Evolutionary conservation across 805 yeast genomes (phyloP), one percentile per base, ranked within the genome.

Genomic region (Wickerhamia fluorescens): DNA sequence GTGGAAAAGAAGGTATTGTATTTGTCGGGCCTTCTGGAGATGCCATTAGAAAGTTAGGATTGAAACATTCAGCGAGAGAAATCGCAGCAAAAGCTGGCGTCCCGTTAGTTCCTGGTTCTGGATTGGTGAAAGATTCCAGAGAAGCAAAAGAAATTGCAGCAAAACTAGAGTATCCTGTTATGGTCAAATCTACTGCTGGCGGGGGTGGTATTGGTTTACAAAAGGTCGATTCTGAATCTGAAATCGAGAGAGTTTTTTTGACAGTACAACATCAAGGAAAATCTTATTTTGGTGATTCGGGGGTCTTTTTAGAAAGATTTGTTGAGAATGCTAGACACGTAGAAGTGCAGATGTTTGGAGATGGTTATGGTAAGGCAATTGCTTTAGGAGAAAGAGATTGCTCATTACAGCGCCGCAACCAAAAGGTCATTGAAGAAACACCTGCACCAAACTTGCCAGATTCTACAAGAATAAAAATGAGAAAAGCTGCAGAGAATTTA

Each of bases 131-230:
- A 2, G 61, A 73, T 37, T 68, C 88, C 8, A 69, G 69, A 7
- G 95, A 83, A 45, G 97, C 97, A 3, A 64, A 67, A 33, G 68
- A 61, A 36, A 72, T 79, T 38, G 97, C 96, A 10, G 76, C 73
- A 11, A 61, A 71, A 44, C 64, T 89, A 28, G 82, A 72, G 33
- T 92, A 85, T 46, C 97, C 97, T 16, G 75, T 89, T 19, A 89
- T 89, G 97, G 84, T 92, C 28, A 89, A 89, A 58, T 82, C 95
- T 15, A 92, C 98, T 37, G 97, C 97, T 15, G 98, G 98, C 53
- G 98, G 98, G 49, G 98, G 98, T 58, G 98, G 98, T 60, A 89
- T 89, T 49, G 98, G 98, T 40, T 65, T 89, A 44, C 96, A 89
- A 56, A 83, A 87, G 51, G 96, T 88, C 35, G 95, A 88, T 47